A percentile compares a stretch with the other conserved stretches of the same genome.
Conservation (phyloP, 805 yeast genomes). For the Metschnikowia kofuensis region DNA sequence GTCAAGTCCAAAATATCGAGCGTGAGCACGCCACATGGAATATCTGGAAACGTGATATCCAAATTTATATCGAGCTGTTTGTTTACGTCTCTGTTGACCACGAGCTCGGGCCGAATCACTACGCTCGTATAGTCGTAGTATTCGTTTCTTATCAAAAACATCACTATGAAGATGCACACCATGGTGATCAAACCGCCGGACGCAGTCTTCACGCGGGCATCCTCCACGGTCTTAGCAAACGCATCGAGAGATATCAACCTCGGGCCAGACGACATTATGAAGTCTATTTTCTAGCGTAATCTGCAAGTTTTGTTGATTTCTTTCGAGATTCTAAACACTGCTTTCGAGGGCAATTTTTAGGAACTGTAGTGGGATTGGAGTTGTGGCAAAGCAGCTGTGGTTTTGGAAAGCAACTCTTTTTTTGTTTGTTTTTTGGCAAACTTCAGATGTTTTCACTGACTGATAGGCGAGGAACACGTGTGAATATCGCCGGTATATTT, state of each 20-base stretch:
- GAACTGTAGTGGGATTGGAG: too few relatives aligned
- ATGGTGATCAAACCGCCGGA: constrained; percentile 89
- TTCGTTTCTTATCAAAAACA: constrained; percentile 67
- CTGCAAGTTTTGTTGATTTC: not conserved
- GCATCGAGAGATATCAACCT: constrained; percentile 69
- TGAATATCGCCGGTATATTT: too few relatives aligned
- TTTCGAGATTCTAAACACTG: not conserved
- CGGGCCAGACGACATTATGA: constrained; percentile 25
- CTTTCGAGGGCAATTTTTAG: too few relatives aligned
- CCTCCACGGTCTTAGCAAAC: constrained; percentile 93
- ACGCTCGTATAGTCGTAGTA: constrained; percentile 70
- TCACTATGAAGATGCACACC: constrained; percentile 57
- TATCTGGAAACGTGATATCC: constrained; percentile 76
- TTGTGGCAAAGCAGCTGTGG: too few relatives aligned
- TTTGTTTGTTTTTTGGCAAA: too few relatives aligned
- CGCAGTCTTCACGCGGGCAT: constrained; percentile 82
- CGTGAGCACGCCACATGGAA: constrained; percentile 82
- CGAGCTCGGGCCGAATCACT: constrained; percentile 75
- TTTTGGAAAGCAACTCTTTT: too few relatives aligned
- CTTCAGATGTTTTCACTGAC: too few relatives aligned
- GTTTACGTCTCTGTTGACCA: constrained; percentile 80
- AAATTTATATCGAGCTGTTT: constrained; percentile 72
- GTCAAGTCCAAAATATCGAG: constrained; percentile 86
- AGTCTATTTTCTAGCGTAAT: not conserved
- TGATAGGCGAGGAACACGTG: too few relatives aligned